Conservation (phyloP, 345 rosid genomes). For the Aegle marmelos region DNA sequence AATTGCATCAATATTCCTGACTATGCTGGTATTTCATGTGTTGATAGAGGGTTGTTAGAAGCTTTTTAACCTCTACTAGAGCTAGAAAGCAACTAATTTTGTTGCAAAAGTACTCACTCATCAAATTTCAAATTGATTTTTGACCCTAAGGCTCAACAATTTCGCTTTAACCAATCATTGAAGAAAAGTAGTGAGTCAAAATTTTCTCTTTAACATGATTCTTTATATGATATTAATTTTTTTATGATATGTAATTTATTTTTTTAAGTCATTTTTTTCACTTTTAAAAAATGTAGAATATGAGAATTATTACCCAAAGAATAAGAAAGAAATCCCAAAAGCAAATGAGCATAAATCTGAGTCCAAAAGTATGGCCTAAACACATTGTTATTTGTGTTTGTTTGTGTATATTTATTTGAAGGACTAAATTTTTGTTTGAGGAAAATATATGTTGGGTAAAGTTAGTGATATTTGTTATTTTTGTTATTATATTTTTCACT, state of each 20-base stretch:
- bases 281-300: constrained; percentile 20
- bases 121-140: constrained; percentile 28
- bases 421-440: too few species aligned
- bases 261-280: too few species aligned
- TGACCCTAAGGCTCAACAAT: constrained; percentile 33
- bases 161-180: constrained; percentile 30
- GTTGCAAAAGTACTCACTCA: neutral
- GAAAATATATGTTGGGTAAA: too few species aligned
- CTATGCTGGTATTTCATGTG: constrained; percentile 15
- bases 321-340: constrained; percentile 37
- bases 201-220: neutral
- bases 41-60: constrained; percentile 23
- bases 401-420: too few species aligned
- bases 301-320: constrained; percentile 39
- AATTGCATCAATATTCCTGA: neutral
- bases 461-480: neutral
- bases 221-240: too few species aligned
- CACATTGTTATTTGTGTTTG: too few species aligned
- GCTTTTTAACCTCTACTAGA: constrained; percentile 26
- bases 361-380: constrained; percentile 35
- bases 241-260: neutral
- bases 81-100: constrained; percentile 30
- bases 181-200: constrained; percentile 34
- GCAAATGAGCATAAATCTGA: constrained; percentile 24
- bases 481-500: too few species aligned